A percentile compares a stretch with the other conserved stretches of the same genome.
phyloP scores from a whole-genome alignment of 495 filamentous ascomycete genomes.

The Trichoderma virens region DNA sequence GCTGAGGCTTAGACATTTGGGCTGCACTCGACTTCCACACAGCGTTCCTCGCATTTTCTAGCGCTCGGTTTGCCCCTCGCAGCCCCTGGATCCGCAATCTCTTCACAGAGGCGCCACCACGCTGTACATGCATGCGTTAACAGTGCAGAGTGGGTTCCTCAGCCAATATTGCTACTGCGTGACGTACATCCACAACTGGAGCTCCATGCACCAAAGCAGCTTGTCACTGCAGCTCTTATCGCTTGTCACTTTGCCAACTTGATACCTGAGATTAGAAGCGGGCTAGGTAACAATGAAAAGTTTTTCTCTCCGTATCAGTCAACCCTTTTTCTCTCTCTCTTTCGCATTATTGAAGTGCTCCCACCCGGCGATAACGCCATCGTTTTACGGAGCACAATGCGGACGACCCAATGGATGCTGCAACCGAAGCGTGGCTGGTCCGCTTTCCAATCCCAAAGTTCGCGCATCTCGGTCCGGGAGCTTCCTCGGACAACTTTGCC shows the following conservation, averaged over 20 bases:
- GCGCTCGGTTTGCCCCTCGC: neutral
- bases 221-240: neutral
- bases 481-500: neutral
- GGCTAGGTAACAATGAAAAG: neutral
- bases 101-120: neutral
- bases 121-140: neutral
- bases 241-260: neutral
- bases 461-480: neutral
- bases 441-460: neutral
- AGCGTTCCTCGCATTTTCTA: neutral
- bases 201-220: neutral
- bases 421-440: neutral
- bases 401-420: neutral
- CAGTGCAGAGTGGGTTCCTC: neutral
- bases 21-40: neutral
- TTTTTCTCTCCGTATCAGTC: neutral
- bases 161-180: neutral
- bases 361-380: constrained; percentile 3
- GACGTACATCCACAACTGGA: neutral
- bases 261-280: neutral
- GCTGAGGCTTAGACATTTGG: neutral
- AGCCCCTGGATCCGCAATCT: neutral
- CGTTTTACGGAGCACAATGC: neutral
- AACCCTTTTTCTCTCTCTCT: neutral
- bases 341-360: neutral